Base-by-base conservation (phyloP, 2,329 filamentous ascomycete species). In the Juglanconis oblonga region DNA sequence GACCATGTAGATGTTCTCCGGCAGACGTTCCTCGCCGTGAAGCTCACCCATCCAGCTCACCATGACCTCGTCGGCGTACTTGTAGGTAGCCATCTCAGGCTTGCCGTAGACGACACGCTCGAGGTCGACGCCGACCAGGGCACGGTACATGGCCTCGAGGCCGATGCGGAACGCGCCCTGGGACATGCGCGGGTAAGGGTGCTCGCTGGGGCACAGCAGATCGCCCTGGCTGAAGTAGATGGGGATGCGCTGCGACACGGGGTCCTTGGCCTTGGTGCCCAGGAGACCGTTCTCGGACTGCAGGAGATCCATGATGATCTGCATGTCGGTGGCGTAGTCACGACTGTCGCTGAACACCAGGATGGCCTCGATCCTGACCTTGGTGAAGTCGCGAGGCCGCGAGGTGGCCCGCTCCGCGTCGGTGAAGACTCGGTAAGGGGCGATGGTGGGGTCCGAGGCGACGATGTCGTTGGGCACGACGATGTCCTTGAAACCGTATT, bases 61-160 rank as follows among this genome's bases (percentile, higher is more conserved):
- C 64, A 92, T 81, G 17, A 91, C 84, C 74, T 90, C 87, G 67
- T 91, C 88, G 64, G 88, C 89, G 74, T 89, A 91, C 77, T 88
- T 89, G 82, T 90, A 91, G n/a, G 88, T 90, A 5, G 88, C 88
- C 62, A 85, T 68, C 72, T 90, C 87, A 32, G 88, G 88, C 81
- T 91, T 91, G 69, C 88, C 88, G 77, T 90, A 90, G 59, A 91
- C 86, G 38, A 89, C 86, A 79, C 87, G 88, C 81, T 90, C 87
- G 51, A 91, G 84, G 64, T 90, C 87, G 14, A 81, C 81, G 60
- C 87, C 87, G 0, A 87, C 90, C 60, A 90, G 75, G 17, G 87
- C 80, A 74, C 86, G 86, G 80, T 89, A 92, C 77, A 90, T 89
- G 64, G 87, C 87, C 74, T 90, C 87, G 57, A 91, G 81, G 40